Conservation (phyloP, 139 green algal species). For the Chlorella ohadii region DNA sequence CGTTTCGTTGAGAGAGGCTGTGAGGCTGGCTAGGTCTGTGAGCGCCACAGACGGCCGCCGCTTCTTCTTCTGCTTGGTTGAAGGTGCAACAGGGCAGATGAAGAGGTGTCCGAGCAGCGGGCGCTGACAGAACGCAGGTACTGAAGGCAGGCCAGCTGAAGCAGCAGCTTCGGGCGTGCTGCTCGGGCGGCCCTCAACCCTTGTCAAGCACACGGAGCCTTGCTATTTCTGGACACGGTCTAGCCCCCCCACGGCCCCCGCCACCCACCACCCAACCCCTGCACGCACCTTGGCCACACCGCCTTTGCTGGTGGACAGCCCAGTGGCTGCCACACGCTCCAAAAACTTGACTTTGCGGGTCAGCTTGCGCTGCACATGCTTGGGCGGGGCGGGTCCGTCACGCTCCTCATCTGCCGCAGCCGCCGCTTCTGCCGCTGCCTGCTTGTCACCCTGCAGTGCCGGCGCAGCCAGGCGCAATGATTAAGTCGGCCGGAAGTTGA, state of each 20-base stretch:
- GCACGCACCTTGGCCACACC: slow-evolving; percentile 30
- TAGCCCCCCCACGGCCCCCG: too few species aligned
- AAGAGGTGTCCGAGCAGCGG: background rate
- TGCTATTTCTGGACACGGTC: too few species aligned
- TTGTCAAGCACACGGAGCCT: too few species aligned
- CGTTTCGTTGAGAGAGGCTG: slow-evolving; percentile 18
- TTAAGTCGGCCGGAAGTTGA: too few species aligned
- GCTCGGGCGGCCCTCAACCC: too few species aligned
- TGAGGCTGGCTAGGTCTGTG: slow-evolving; percentile 17
- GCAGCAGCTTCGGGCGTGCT: too few species aligned
- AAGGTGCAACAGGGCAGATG: background rate
- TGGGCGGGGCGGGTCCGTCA: slow-evolving; percentile 2
- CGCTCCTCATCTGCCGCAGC: background rate
- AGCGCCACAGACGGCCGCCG: slow-evolving; percentile 18
- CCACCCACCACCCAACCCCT: too few species aligned
- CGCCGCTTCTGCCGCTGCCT: background rate
- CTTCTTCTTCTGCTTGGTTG: slow-evolving; percentile 26
- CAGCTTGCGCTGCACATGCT: slow-evolving; percentile 34
- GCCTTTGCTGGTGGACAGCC: background rate
- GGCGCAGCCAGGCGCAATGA: too few species aligned
- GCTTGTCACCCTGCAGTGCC: slow-evolving; percentile 18
- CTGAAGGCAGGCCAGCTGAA: background rate
- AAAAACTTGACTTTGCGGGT: slow-evolving; percentile 46
- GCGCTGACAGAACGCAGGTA: too few species aligned
- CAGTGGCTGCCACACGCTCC: slow-evolving; percentile 34